Evolutionary conservation across 2,329 filamentous ascomycete species (phyloP), one percentile per base, ranked within the genome.

Genomic region (Diaporthe capsici): DNA sequence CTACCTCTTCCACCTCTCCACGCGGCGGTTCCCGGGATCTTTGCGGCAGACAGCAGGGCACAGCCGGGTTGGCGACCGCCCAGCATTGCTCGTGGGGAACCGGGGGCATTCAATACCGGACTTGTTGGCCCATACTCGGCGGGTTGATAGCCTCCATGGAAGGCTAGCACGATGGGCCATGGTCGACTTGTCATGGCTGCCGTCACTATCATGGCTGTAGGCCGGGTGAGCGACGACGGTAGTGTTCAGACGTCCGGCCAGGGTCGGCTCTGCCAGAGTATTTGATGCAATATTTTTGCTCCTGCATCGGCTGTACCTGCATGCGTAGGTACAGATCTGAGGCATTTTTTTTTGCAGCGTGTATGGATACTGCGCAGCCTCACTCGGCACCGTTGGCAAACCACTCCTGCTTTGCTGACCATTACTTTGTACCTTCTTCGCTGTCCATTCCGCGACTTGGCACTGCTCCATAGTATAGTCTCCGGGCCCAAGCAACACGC

Each of bases 291-390:
- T 4, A 25, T 17, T 61, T 28, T 39, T 25, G 15, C 22, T 39
- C 34, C 49, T 53, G 34, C 34, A 42, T 70, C 65, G 49, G 65
- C 65, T 20, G 65, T 55, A 42, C 65, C 65, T 70, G 65, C 65
- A 70, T 55, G 34, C 28, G 49, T 20, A 68, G 65, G 65, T 39
- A 34, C 22, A 55, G 31, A 34, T 55, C 49, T 70, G 65, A 70
- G 65, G 65, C 65, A 70, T 70, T 70, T 49, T 70, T 70, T 70
- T 70, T 70, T n/a, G 28, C 34, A 10, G 13, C 65, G 34, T 28
- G n/a, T 13, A 70, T 70, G 65, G 65, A 31, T 55, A 55, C 65
- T 55, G 65, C 65, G 49, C 65, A 55, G 65, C 65, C 34, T 70
- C 65, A 68, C 63, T 25, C 63, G 63, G 31, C 31, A 39, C 63